These are phyloP conservation scores for Suillus fuscotomentosus DNA, from an alignment of 768 basidiomycete species.

Conservation along the genomic window DNA sequence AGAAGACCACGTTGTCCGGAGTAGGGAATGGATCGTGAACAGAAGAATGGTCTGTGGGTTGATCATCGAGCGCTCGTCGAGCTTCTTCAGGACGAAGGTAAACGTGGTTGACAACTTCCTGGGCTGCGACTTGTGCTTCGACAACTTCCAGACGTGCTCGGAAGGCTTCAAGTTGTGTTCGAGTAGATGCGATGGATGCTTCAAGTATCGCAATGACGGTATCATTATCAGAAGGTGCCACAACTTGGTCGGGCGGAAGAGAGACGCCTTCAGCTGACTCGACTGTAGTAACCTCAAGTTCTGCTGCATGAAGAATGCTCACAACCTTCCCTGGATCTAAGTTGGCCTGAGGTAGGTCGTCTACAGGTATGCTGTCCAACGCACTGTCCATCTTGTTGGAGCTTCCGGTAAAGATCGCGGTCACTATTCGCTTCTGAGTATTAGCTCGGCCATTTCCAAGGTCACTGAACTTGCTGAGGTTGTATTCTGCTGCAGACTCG, in stretches of 20 bases:
- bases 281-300: background rate
- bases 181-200: slow-evolving; percentile 23
- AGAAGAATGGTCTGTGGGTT: background rate
- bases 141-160: slow-evolving; percentile 26
- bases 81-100: background rate
- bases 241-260: background rate
- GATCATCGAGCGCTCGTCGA: background rate
- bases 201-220: slow-evolving; percentile 18
- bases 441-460: slow-evolving; percentile 5
- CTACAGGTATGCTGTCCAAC: background rate
- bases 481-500: background rate
- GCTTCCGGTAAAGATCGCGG: slow-evolving; percentile 29
- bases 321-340: background rate
- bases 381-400: background rate
- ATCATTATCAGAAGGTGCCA: slow-evolving; percentile 5
- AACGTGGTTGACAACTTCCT: slow-evolving; percentile 11
- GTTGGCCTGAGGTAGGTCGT: background rate
- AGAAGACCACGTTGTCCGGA: background rate
- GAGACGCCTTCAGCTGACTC: background rate
- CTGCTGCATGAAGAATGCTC: background rate
- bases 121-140: slow-evolving; percentile 20
- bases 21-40: background rate
- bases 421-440: slow-evolving; percentile 22
- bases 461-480: background rate
- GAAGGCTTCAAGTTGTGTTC: slow-evolving; percentile 23